Conservation (phyloP, 306 rosid genomes). For the Gleditsia sinensis region DNA sequence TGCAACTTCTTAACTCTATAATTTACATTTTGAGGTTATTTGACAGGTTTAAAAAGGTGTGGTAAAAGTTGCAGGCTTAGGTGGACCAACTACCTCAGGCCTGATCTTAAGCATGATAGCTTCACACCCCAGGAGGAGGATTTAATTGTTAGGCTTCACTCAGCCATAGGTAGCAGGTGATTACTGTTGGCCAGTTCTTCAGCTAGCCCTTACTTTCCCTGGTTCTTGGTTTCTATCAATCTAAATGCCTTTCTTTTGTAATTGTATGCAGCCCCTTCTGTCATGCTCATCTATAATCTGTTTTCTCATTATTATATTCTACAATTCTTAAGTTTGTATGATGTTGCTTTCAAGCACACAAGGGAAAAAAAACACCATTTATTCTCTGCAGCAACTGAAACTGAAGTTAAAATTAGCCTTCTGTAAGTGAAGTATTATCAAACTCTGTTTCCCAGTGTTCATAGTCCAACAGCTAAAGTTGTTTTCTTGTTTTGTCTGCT, state of each 20-base stretch:
- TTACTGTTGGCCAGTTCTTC: slow-evolving; percentile 5
- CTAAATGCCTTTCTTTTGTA: not conserved
- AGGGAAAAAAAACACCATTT: not conserved
- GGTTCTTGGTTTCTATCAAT: not conserved
- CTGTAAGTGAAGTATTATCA: not conserved
- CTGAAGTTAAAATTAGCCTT: not conserved
- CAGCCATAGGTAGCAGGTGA: slow-evolving; percentile 98
- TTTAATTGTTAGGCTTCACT: slow-evolving; percentile 80
- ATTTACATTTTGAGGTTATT: slow-evolving; percentile 17
- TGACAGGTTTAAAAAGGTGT: slow-evolving; percentile 70
- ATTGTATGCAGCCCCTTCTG: not conserved
- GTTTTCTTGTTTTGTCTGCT: slow-evolving; percentile 22
- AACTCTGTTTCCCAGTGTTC: not conserved
- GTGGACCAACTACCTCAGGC: slow-evolving; percentile 58
- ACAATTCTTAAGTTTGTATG: not conserved
- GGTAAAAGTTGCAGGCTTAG: slow-evolving; percentile 79
- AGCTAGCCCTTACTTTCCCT: not conserved
- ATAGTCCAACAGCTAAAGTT: not conserved
- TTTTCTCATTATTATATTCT: not conserved
- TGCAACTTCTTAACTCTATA: slow-evolving; percentile 16
- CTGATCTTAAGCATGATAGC: slow-evolving; percentile 67
- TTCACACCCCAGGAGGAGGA: slow-evolving; percentile 90
- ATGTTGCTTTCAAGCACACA: too few relatives aligned
- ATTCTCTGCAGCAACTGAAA: not conserved
- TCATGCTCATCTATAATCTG: not conserved